Evolutionary conservation across 148 eudicot genomes (phyloP), one percentile per base, ranked within the genome.

Genomic region (Agrostemma githago): DNA sequence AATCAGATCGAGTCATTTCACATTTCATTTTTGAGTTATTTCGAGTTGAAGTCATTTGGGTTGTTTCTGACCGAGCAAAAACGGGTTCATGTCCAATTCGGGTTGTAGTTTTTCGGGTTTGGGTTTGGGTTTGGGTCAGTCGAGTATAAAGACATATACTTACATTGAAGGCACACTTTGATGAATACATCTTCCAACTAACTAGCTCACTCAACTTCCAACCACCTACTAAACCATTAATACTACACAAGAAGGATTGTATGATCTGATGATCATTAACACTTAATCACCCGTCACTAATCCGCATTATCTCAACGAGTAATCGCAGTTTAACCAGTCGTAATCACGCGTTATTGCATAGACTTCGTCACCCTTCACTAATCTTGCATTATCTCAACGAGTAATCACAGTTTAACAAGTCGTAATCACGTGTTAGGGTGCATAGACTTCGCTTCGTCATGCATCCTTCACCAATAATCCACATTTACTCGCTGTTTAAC

Each of bases 191-290:
- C 43, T 43, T 60, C n/a, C 44, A 42, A 34, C 38, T 69, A 14
- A 64, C 70, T 79, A 53, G 15, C n/a, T 48, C 74, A 77, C 74
- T 15, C 9, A 70, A 53, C 61, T 34, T 54, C 75, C 77, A 80
- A 79, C 81, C 73, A 83, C 74, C 69, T 38, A 68, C 69, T 38
- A 68, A 62, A 44, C 66, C 16, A 60, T 74, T 61, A 42, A 41
- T 12, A 57, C 16, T 46, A 48, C 14, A 2, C 4, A 3, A 4
- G 56, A 3, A 9, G 54, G 56, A 51, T 51, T 51, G 9, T 51
- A 51, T 51, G 56, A 51, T 51, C 14, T 14, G 0, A 51, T 51
- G 56, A 51, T 51, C 14, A 12, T 2, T 15, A 51, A 51, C 16
- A 58, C 6, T 58, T 17, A 17, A 15, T 58, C 61, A 4, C n/a